Conservation (phyloP, 1,139 yeast species). For the Kodamaea suecica region DNA sequence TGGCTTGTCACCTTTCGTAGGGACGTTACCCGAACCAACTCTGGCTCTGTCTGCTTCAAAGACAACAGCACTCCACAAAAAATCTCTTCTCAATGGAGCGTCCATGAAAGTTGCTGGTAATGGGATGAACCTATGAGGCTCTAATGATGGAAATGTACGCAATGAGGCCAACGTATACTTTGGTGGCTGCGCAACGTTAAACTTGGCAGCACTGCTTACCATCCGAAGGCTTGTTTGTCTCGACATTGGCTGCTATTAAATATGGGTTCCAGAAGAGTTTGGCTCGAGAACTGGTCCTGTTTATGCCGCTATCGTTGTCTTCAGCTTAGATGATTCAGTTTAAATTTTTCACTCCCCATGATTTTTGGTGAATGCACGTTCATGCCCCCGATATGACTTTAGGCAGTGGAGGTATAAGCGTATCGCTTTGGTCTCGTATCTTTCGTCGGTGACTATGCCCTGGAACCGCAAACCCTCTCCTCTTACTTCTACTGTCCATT, state of each 20-base stretch:
- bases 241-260: constrained; percentile 18
- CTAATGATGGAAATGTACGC: constrained; percentile 84
- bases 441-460: too few relatives aligned
- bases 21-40: constrained; percentile 85
- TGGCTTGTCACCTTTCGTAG: constrained; percentile 83
- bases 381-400: too few relatives aligned
- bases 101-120: constrained; percentile 67
- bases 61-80: constrained; percentile 91
- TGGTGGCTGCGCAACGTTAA: constrained; percentile 52
- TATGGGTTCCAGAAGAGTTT: background rate
- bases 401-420: too few relatives aligned
- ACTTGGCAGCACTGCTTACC: constrained; percentile 30
- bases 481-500: too few relatives aligned
- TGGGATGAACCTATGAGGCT: constrained; percentile 75
- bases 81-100: constrained; percentile 80
- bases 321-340: constrained; percentile 1
- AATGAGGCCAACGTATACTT: constrained; percentile 76
- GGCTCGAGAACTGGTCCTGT: too few relatives aligned
- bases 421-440: too few relatives aligned
- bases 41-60: constrained; percentile 87
- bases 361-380: too few relatives aligned
- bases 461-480: too few relatives aligned
- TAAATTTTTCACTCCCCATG: background rate
- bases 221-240: constrained; percentile 29
- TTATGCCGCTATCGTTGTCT: too few relatives aligned